phyloP scores from a whole-genome alignment of 192 early-diverging fungal species.

The Linnemannia hyalina region DNA sequence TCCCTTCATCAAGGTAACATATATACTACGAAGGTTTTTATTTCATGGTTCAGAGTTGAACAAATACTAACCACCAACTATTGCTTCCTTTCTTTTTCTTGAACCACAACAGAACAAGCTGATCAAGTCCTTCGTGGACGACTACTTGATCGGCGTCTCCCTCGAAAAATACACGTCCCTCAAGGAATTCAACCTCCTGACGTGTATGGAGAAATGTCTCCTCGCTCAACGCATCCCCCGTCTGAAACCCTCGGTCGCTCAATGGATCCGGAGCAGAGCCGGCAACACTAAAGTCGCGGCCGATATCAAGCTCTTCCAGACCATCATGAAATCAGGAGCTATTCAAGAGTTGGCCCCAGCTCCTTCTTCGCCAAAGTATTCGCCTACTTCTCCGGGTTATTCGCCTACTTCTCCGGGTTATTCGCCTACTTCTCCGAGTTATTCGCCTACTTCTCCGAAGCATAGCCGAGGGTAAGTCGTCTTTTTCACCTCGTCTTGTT shows the following conservation, averaged over 20 bases:
- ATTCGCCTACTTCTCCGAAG: conserved; percentile 38
- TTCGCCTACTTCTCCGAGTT: conserved; percentile 65
- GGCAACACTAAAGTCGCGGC: conserved; percentile 22
- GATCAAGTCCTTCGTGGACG: conserved; percentile 60
- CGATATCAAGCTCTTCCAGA: conserved; percentile 39
- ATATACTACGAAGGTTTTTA: not conserved
- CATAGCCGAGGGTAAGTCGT: too few species aligned
- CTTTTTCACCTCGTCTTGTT: too few species aligned
- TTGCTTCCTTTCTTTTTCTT: not conserved
- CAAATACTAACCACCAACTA: not conserved
- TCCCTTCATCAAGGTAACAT: conserved; percentile 60
- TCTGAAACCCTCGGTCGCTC: conserved; percentile 29
- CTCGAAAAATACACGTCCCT: conserved; percentile 46
- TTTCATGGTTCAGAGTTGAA: too few species aligned
- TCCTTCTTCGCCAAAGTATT: conserved; percentile 67
- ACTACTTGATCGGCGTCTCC: conserved; percentile 56
- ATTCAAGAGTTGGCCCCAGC: conserved; percentile 1
- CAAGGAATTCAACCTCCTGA: conserved; percentile 42
- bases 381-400: conserved; percentile 73
- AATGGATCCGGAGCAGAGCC: conserved; percentile 38
- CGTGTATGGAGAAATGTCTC: conserved; percentile 59
- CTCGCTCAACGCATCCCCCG: conserved; percentile 50
- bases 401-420: conserved; percentile 23
- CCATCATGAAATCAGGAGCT: conserved; percentile 34
- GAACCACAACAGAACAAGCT: conserved; percentile 59